phyloP scores from a whole-genome alignment of 192 early-diverging fungal species.

The Allomyces macrogynus region DNA sequence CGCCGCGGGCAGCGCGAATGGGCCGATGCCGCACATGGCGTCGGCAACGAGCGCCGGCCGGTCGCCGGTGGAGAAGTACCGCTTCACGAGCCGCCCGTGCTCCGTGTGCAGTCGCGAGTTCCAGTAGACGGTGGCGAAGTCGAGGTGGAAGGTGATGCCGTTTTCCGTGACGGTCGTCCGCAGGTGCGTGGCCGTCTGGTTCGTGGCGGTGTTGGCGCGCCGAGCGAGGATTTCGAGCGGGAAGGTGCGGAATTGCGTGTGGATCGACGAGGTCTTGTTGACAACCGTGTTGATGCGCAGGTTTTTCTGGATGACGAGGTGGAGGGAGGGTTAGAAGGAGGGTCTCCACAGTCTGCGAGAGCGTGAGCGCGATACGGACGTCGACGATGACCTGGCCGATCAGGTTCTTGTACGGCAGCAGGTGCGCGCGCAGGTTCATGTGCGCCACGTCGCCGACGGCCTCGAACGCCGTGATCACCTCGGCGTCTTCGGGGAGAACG shows the following conservation, averaged over 20 bases:
- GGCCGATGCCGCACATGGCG: conserved; percentile 90
- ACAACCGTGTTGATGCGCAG: conserved; percentile 71
- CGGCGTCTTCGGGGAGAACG: conserved; percentile 58
- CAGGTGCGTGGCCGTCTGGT: not conserved
- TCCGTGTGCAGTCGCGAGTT: conserved; percentile 91
- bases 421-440: conserved; percentile 83
- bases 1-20: conserved; percentile 85
- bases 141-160: conserved; percentile 73
- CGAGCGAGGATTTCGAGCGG: conserved; percentile 92
- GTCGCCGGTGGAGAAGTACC: conserved; percentile 45
- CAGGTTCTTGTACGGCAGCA: conserved; percentile 66
- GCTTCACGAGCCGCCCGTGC: conserved; percentile 70
- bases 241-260: conserved; percentile 89
- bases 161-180: conserved; percentile 30
- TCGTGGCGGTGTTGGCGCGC: not conserved
- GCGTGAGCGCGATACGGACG: conserved; percentile 21
- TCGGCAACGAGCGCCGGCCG: conserved; percentile 37
- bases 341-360: too few species aligned
- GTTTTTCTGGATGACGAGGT: conserved; percentile 44
- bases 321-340: not conserved
- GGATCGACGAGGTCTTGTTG: conserved; percentile 89
- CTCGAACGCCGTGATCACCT: conserved; percentile 72
- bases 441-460: conserved; percentile 90
- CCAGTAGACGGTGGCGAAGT: conserved; percentile 98
- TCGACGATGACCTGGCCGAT: conserved; percentile 93